phyloP scores from a whole-genome alignment of 306 rosid species.

The Hippophae tibetana region DNA sequence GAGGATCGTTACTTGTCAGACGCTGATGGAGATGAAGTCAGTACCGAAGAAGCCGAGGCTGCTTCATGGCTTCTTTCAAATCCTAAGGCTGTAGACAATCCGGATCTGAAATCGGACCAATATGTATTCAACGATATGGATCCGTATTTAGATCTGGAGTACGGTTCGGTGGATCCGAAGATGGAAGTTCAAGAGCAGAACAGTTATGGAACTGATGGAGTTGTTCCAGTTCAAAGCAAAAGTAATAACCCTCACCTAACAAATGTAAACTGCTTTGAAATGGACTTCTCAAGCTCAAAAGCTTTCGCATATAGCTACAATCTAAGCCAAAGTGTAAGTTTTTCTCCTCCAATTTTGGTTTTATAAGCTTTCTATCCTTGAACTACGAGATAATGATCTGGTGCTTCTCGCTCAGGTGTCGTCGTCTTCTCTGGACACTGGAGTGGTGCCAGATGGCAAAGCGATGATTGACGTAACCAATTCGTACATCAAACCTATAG shows the following conservation, averaged over 20 bases:
- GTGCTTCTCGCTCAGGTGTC: conserved; percentile 43
- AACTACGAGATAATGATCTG: neutral
- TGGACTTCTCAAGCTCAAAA: conserved; percentile 42
- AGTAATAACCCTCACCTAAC: conserved; percentile 12
- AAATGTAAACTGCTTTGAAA: conserved; percentile 32
- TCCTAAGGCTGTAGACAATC: conserved; percentile 36
- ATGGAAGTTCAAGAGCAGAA: conserved; percentile 49
- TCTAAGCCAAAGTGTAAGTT: conserved; percentile 76
- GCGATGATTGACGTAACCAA: conserved; percentile 46
- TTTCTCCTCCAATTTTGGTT: neutral
- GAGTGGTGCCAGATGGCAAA: conserved; percentile 73
- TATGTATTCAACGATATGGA: conserved; percentile 47
- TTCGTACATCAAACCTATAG: conserved; percentile 24
- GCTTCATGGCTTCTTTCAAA: conserved; percentile 85
- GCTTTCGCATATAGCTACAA: conserved; percentile 39
- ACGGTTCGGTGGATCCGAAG: conserved; percentile 44
- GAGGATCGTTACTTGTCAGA: conserved; percentile 52
- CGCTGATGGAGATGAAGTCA: conserved; percentile 42
- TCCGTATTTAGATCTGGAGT: conserved; percentile 71
- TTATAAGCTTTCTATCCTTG: neutral
- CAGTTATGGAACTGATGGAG: conserved; percentile 59
- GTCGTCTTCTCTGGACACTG: conserved; percentile 70
- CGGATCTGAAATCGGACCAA: conserved; percentile 53
- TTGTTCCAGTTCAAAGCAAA: conserved; percentile 65
- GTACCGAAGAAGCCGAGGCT: conserved; percentile 85